phyloP scores from a whole-genome alignment of 495 filamentous ascomycete species.

The Ascodesmis nigricans region DNA sequence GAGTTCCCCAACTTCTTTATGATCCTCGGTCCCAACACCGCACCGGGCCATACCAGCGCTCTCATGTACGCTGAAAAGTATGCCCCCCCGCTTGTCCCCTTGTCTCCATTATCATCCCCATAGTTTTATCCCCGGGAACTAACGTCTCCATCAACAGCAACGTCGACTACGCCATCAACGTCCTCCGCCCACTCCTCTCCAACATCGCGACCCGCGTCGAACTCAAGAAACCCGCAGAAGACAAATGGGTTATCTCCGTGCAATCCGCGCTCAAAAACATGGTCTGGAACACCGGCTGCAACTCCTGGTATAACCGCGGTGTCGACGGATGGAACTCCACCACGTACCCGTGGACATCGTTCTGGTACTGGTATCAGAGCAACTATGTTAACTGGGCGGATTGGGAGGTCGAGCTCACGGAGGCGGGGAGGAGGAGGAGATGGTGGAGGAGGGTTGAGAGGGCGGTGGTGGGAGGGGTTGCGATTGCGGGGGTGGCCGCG shows the following conservation, averaged over 20 bases:
- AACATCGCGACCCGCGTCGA: conserved; percentile 22
- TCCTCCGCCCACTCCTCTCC: conserved; percentile 30
- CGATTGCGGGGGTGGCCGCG: too few species aligned
- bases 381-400: conserved; percentile 24
- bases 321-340: conserved; percentile 29
- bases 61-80: conserved; percentile 36
- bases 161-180: conserved; percentile 31
- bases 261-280: conserved; percentile 25
- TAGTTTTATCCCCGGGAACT: conserved; percentile 14
- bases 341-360: conserved; percentile 27
- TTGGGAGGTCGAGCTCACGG: too few species aligned
- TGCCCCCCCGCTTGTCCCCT: background rate
- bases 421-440: too few species aligned
- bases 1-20: conserved; percentile 50
- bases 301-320: background rate
- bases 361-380: conserved; percentile 23
- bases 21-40: conserved; percentile 42
- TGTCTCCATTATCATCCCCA: too few species aligned
- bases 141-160: background rate
- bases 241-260: conserved; percentile 23
- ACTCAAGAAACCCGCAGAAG: conserved; percentile 26
- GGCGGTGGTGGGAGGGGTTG: too few species aligned
- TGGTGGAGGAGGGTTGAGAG: too few species aligned
- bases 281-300: conserved; percentile 26
- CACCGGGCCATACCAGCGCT: conserved; percentile 39